Base-by-base conservation (phyloP, 495 filamentous ascomycete species). In the Penicillium tannophilum region DNA sequence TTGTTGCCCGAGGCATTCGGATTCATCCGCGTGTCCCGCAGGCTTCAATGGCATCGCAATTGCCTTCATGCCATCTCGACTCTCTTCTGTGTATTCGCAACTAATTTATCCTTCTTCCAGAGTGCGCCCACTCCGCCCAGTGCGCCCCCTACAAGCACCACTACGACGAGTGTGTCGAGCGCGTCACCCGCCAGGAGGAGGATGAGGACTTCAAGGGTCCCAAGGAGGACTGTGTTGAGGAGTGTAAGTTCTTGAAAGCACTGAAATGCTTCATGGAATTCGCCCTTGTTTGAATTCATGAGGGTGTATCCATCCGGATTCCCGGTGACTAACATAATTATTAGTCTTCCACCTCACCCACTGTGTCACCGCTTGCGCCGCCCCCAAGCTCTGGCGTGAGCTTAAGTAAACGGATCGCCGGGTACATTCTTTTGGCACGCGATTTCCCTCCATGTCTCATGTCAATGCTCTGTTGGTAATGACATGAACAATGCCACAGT, bases 271-370 rank as follows among this genome's bases (percentile, higher is more conserved):
- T 24, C 35, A 16, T 39, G 10, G 33, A 50, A 23, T 23, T 2
- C 20, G 20, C 20, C 20, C 2, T 23, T 23, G 20, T 23, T 26
- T 23, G 19, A 6, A 14, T 47, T 41, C 39, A 41, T 41, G 20
- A 16, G 31, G 31, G 26, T 49, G 6, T 31, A 10, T 26, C 23
- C 20, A 11, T 26, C 23, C 44, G 44, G 45, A 49, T 10, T 4
- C 16, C 45, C 30, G 19, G 28, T 36, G n/a, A 42, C 58, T 66
- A 52, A 64, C 51, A 59, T 52, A n/a, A 45, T 31, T 19, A 31
- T 24, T 44, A 98, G 94, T 97, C 85, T 98, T 98, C 88, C 94
- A 98, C 78, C 88, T 98, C 66, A 84, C 88, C 63, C 94, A 98
- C 82, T 98, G 94, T 79, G 91, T 92, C 55, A 88, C 82, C 67